Evolutionary conservation across 352 stramenopile genomes (phyloP), one percentile per base, ranked within the genome.

Genomic region (Pythium utonaiense): DNA sequence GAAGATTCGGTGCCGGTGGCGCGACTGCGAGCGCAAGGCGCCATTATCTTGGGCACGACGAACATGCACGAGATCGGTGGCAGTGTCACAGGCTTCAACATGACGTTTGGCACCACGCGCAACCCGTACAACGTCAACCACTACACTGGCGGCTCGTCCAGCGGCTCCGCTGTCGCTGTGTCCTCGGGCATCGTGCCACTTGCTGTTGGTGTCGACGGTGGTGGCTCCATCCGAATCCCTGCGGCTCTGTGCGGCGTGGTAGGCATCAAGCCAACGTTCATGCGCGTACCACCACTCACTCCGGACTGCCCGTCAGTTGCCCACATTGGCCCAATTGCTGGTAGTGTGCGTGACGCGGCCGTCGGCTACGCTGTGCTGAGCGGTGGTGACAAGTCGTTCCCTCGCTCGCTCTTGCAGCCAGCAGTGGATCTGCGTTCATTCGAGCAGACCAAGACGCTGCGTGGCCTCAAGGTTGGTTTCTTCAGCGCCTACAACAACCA

Each of bases 221-320:
- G 91, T 10, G 93, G 91, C 10, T 96, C 85, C 1, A 94, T 98
- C 58, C 88, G 91, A 1, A 93, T 97, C 36, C 93, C 93, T n/a
- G 80, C 89, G 5, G 69, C 68, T n/a, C 60, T 97, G 30, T 97
- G 81, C 62, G 90, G 91, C 28, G 71, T 96, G 19, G 83, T 97
- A 17, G 93, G 93, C 5, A 69, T 98, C 47, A 96, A 96, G 45
- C 79, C 89, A 9, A 96, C 83, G 19, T 97, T 93, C 61, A 69
- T 80, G 53, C 79, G 86, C 9, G 67, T 94, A 48, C 81, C 85
- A 36, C 75, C 77, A n/a, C 47, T 88, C 38, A 73, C 75, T 16
- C 53, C 69, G 2, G 73, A 80, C 40, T 83, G 75, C 13, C 78
- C 75, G 5, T 96, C 81, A 1, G 60, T 97, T 17, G 71, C 70